Conservation (phyloP, 2,329 filamentous ascomycete species). For the Tricladium varicosporioides region DNA sequence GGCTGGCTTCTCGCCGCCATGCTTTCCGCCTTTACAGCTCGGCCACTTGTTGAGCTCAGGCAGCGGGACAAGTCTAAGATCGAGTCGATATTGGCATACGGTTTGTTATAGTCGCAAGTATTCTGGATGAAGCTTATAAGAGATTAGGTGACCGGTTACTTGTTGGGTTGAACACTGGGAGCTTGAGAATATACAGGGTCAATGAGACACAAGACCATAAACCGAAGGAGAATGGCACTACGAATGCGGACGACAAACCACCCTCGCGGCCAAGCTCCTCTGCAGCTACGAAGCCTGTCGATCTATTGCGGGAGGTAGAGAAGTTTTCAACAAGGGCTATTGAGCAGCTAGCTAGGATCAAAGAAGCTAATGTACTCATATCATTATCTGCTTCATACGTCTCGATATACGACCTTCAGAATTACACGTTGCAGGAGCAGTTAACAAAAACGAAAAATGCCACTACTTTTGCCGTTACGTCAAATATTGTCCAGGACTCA, state of each 20-base stretch:
- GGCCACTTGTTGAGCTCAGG: conserved; percentile 94
- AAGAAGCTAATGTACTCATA: conserved; percentile 87
- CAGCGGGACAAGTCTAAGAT: conserved; percentile 95
- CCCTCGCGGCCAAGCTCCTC: conserved; percentile 27
- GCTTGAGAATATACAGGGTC: conserved; percentile 84
- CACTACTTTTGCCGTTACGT: conserved; percentile 86
- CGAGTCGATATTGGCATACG: conserved; percentile 90
- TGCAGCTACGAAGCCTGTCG: conserved; percentile 58
- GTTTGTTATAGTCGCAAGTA: conserved; percentile 43
- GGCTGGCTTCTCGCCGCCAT: conserved; percentile 51
- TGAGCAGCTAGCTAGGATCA: conserved; percentile 92
- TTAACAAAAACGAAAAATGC: conserved; percentile 84
- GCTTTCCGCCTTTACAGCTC: conserved; percentile 97
- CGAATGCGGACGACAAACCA: conserved; percentile 31
- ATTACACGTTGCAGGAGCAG: conserved; percentile 77
- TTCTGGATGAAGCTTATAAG: conserved; percentile 14
- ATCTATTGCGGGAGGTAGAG: conserved; percentile 87
- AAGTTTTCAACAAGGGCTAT: conserved; percentile 89
- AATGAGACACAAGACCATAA: conserved; percentile 60
- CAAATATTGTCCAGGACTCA: conserved; percentile 89
- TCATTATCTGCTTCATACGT: conserved; percentile 89
- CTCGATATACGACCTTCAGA: conserved; percentile 84
- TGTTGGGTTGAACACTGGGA: conserved; percentile 87
- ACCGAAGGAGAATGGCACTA: conserved; percentile 38
- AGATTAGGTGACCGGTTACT: conserved; percentile 77